Conservation (phyloP, 1,284 basidiomycete species). For the Xanthoconium separans region DNA sequence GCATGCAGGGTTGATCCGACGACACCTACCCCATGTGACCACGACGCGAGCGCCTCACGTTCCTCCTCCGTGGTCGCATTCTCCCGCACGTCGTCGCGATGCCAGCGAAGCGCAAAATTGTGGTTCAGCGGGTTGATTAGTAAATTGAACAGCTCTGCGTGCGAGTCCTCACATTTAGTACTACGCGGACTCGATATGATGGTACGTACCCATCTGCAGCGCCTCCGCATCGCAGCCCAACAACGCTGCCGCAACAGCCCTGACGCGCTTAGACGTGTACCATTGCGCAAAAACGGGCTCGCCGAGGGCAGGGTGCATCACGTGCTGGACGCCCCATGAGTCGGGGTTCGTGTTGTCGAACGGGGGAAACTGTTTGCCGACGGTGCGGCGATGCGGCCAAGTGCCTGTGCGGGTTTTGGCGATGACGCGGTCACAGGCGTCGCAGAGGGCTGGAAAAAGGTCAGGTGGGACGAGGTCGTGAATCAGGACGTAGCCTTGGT, state of each 20-base stretch:
- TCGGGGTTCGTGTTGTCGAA: constrained; percentile 56
- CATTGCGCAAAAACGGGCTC: constrained; percentile 62
- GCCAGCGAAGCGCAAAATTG: constrained; percentile 79
- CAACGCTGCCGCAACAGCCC: constrained; percentile 49
- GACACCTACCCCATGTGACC: constrained; percentile 60
- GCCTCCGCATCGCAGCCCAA: constrained; percentile 51
- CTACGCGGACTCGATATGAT: neutral
- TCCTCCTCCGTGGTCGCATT: constrained; percentile 68
- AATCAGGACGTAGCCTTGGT: constrained; percentile 75
- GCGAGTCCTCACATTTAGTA: neutral
- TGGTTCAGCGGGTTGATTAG: constrained; percentile 70
- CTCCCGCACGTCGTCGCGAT: constrained; percentile 76
- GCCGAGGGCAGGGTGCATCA: constrained; percentile 73
- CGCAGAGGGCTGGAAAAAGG: constrained; percentile 43
- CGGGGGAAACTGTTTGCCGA: constrained; percentile 83
- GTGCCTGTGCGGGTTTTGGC: constrained; percentile 56
- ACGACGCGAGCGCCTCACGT: constrained; percentile 51
- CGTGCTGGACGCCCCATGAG: constrained; percentile 79
- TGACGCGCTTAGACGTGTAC: constrained; percentile 63
- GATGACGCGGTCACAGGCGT: constrained; percentile 55
- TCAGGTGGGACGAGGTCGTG: constrained; percentile 52
- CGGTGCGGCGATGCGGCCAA: constrained; percentile 72
- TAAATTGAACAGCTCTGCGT: constrained; percentile 74
- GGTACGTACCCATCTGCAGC: constrained; percentile 67
- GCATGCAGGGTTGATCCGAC: too few relatives aligned